Evolutionary conservation across 2,329 filamentous ascomycete genomes (phyloP).

Genomic region (Amesomyces nigricolor): DNA sequence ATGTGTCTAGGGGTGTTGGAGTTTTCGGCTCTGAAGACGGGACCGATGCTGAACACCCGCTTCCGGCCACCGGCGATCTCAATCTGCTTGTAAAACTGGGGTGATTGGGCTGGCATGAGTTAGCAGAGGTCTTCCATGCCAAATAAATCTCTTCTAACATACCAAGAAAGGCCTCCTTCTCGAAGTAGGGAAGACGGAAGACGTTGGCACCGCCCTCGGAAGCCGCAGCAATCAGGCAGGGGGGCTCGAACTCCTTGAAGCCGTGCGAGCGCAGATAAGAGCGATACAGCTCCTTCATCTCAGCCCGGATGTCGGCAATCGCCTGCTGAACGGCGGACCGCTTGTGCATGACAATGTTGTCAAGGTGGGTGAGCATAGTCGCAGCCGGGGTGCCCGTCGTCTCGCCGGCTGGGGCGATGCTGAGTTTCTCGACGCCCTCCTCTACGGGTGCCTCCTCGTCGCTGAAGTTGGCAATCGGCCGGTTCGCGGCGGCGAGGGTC

Average conservation of each 20-base stretch:
- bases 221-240: conserved; percentile 81
- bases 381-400: conserved; percentile 59
- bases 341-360: conserved; percentile 91
- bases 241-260: conserved; percentile 82
- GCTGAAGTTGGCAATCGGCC: conserved; percentile 52
- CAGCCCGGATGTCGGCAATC: conserved; percentile 51
- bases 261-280: conserved; percentile 65
- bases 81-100: conserved; percentile 84
- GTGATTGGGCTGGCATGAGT: conserved; percentile 35
- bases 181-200: conserved; percentile 87
- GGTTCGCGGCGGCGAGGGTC: conserved; percentile 51
- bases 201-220: conserved; percentile 92
- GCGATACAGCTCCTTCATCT: conserved; percentile 37
- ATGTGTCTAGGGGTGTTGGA: conserved; percentile 79
- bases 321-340: conserved; percentile 87
- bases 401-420: conserved; percentile 27
- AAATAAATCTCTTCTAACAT: conserved; percentile 43
- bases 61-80: conserved; percentile 75
- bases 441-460: conserved; percentile 46
- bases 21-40: conserved; percentile 82
- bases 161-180: conserved; percentile 71
- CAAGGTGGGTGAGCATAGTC: conserved; percentile 74
- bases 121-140: neutral
- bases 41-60: conserved; percentile 71
- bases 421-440: conserved; percentile 32